Evolutionary conservation across 2,329 filamentous ascomycete species (phyloP).

Genomic region (Furcasterigmium furcatum): DNA sequence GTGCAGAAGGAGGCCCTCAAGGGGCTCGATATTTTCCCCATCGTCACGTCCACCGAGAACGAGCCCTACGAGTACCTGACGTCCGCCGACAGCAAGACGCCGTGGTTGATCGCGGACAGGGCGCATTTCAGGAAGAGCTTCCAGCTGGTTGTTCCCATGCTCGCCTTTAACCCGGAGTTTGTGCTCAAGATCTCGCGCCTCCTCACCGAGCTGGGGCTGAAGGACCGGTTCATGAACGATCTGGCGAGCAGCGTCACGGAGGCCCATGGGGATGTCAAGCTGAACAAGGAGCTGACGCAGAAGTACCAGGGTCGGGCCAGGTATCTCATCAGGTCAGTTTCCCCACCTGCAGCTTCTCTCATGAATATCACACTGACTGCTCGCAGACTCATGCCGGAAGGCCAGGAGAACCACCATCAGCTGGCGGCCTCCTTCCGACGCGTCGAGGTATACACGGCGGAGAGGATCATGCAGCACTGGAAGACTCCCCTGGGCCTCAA

Average conservation of each 20-base stretch:
- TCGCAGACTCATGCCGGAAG: constrained; percentile 3
- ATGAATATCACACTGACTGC: neutral
- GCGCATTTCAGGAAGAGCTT: constrained; percentile 2
- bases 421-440: neutral
- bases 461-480: constrained; percentile 4
- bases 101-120: constrained; percentile 9
- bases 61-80: neutral
- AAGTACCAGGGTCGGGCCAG: constrained; percentile 2
- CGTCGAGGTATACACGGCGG: constrained; percentile 3
- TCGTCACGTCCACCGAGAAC: neutral
- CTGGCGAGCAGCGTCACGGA: constrained; percentile 4
- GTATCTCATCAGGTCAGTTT: constrained; percentile 5
- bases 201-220: neutral
- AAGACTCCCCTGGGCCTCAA: constrained; percentile 1
- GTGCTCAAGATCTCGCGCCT: constrained; percentile 4
- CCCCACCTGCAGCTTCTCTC: neutral
- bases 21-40: constrained; percentile 2
- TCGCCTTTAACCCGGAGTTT: constrained; percentile 2
- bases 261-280: neutral
- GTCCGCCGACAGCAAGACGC: neutral
- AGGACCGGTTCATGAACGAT: constrained; percentile 3
- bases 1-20: neutral
- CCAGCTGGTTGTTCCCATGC: constrained; percentile 1
- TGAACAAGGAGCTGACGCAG: constrained; percentile 1
- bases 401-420: constrained; percentile 1